Conservation (phyloP, 2,329 filamentous ascomycete genomes). For the Talaromyces sp. region DNA sequence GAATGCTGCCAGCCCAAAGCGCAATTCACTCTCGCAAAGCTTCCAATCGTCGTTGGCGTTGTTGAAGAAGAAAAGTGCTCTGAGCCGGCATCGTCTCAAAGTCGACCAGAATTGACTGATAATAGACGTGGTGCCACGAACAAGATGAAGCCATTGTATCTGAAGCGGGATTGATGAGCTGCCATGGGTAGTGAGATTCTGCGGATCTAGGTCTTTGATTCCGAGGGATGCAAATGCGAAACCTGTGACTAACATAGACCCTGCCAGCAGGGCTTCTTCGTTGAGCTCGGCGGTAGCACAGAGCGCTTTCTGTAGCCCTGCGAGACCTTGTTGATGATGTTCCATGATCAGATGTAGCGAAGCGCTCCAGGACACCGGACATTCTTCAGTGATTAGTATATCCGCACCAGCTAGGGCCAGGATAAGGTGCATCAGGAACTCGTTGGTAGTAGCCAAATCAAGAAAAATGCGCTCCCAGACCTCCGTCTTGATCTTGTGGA, state of each 20-base stretch:
- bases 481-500: neutral
- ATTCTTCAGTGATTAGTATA: neutral
- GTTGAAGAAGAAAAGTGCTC: constrained; percentile 2
- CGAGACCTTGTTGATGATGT: constrained; percentile 4
- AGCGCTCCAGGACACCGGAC: neutral
- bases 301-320: neutral
- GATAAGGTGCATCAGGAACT: neutral
- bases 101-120: neutral
- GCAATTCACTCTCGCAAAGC: neutral
- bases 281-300: neutral
- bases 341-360: constrained; percentile 2
- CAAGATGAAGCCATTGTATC: neutral
- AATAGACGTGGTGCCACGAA: neutral
- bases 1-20: neutral
- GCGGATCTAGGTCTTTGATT: neutral
- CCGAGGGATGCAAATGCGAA: constrained; percentile 9
- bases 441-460: neutral
- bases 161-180: neutral
- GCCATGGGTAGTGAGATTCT: no score
- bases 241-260: neutral
- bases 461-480: constrained; percentile 15
- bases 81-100: neutral
- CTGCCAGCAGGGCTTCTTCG: neutral
- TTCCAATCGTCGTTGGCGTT: constrained; percentile 10
- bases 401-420: neutral